phyloP scores from a whole-genome alignment of 2,329 filamentous ascomycete genomes.

The Aureobasidium subglaciale region DNA sequence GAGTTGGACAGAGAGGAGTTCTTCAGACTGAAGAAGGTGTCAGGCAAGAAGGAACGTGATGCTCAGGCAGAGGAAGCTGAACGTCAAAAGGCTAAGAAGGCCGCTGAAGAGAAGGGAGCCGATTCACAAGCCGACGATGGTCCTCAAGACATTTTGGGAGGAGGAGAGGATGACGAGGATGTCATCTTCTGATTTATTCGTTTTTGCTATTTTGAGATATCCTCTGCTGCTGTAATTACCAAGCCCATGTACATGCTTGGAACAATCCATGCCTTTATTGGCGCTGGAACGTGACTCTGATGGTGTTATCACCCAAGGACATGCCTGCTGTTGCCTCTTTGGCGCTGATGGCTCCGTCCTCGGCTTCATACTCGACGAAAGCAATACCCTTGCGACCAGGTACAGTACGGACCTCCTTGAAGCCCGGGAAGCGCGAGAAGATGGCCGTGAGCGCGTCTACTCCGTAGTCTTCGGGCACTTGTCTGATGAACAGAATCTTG shows the following conservation, averaged over 20 bases:
- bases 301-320: constrained; percentile 67
- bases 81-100: constrained; percentile 21
- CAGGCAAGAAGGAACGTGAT: constrained; percentile 58
- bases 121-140: constrained; percentile 17
- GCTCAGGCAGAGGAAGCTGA: constrained; percentile 34
- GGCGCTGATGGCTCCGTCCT: constrained; percentile 81
- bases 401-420: constrained; percentile 85
- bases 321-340: constrained; percentile 91
- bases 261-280: constrained; percentile 46
- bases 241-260: constrained; percentile 2
- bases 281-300: constrained; percentile 95
- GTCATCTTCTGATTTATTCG: constrained; percentile 24
- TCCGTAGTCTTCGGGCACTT: constrained; percentile 80
- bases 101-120: constrained; percentile 15
- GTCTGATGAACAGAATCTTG: constrained; percentile 92
- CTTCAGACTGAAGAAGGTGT: constrained; percentile 91
- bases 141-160: constrained; percentile 29
- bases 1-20: constrained; percentile 98
- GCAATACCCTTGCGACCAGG: constrained; percentile 82
- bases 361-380: constrained; percentile 92
- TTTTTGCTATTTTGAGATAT: constrained; percentile 16
- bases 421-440: constrained; percentile 86
- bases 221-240: constrained; percentile 12
- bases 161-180: constrained; percentile 28
- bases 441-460: constrained; percentile 71